A percentile compares a stretch with the other conserved stretches of the same genome.
Evolutionary conservation across 2,329 filamentous ascomycete genomes (phyloP).

Genomic region (Didymella keratinophila): DNA sequence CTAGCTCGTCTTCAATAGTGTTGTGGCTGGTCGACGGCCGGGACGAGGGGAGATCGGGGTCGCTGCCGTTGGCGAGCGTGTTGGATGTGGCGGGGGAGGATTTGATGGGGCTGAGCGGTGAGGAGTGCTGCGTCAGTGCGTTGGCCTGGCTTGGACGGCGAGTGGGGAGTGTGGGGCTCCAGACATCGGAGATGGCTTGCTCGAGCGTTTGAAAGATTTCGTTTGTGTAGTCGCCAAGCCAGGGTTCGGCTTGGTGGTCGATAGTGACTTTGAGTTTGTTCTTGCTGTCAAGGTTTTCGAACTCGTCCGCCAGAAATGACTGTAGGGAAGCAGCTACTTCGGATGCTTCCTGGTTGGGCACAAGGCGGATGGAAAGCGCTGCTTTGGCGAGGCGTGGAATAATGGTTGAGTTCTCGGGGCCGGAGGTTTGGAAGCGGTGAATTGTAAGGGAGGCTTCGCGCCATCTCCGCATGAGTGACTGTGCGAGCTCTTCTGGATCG

Average conservation of each 20-base stretch:
- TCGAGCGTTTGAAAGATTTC: constrained; percentile 91
- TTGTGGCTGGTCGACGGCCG: not conserved
- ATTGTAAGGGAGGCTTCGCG: constrained; percentile 93
- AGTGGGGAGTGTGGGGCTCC: constrained; percentile 65
- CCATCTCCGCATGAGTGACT: constrained; percentile 91
- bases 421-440: constrained; percentile 90
- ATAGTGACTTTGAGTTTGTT: constrained; percentile 84
- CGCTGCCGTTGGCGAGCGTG: constrained; percentile 56
- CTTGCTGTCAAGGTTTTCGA: constrained; percentile 76
- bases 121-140: not conserved
- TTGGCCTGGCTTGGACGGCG: constrained; percentile 17
- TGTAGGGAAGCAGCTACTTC: constrained; percentile 74
- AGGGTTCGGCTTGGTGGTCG: constrained; percentile 93
- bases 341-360: constrained; percentile 89
- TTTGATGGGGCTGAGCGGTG: constrained; percentile 23
- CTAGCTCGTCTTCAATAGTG: not conserved
- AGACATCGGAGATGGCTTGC: constrained; percentile 82
- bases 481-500: constrained; percentile 74
- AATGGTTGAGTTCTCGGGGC: constrained; percentile 84
- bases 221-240: constrained; percentile 91
- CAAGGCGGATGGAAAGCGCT: constrained; percentile 86
- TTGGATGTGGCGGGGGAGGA: constrained; percentile 59
- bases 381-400: constrained; percentile 91
- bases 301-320: constrained; percentile 73
- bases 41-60: constrained; percentile 16